Conservation (phyloP, 2,329 filamentous ascomycete species). For the Fusarium palustre region DNA sequence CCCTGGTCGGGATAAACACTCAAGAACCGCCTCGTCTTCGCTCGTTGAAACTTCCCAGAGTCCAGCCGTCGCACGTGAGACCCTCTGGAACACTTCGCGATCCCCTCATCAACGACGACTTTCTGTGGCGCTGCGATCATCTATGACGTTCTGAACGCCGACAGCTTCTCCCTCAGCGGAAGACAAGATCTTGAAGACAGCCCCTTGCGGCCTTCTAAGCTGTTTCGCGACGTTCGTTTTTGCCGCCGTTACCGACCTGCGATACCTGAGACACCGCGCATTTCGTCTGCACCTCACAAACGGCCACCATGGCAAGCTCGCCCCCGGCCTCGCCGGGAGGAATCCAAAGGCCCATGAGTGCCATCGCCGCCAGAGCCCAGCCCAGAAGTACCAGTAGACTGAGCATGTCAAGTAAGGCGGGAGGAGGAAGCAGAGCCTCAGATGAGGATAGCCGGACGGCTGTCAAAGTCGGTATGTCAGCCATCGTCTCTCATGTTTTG, state of each 20-base stretch:
- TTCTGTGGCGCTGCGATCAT: conserved; percentile 25
- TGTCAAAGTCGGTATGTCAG: conserved; percentile 91
- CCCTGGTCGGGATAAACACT: conserved; percentile 47
- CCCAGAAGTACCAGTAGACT: conserved; percentile 83
- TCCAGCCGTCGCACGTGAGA: conserved; percentile 38
- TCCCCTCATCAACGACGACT: conserved; percentile 35
- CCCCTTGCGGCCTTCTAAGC: conserved; percentile 29
- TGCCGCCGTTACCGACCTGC: conserved; percentile 20
- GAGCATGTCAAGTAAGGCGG: conserved; percentile 84
- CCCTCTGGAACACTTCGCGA: conserved; percentile 39
- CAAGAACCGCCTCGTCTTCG: conserved; percentile 28
- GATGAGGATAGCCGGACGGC: conserved; percentile 92
- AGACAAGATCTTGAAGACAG: conserved; percentile 24
- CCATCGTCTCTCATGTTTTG: neutral
- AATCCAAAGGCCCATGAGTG: conserved; percentile 79
- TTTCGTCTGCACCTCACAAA: conserved; percentile 29
- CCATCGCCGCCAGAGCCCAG: conserved; percentile 80
- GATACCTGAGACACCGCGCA: conserved; percentile 34
- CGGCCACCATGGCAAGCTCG: conserved; percentile 71
- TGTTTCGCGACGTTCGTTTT: conserved; percentile 20
- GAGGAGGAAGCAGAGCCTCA: conserved; percentile 81
- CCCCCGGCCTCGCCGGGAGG: conserved; percentile 74
- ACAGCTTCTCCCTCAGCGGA: conserved; percentile 38
- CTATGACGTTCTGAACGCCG: conserved; percentile 45
- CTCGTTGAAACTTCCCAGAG: conserved; percentile 28